Evolutionary conservation across 2,329 filamentous ascomycete species (phyloP), one percentile per base, ranked within the genome.

Genomic region (Alternaria triticina): DNA sequence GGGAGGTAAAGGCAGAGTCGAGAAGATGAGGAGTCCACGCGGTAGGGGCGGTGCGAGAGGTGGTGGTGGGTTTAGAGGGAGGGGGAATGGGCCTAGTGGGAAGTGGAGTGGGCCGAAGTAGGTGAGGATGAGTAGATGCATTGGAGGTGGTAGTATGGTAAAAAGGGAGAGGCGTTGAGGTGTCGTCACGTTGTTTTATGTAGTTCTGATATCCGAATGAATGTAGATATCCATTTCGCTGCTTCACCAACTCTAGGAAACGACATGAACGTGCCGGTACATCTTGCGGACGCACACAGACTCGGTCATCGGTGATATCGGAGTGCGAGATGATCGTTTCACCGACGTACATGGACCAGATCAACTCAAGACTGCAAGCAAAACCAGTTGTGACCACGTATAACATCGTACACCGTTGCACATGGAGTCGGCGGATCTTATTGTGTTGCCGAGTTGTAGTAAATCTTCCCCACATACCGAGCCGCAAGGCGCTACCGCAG

Each of bases 1-100:
- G 67, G 70, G 61, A 57, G 70, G 28, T 47, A 62, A 62, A 7
- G 72, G 27, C 57, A 65, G 46, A 65, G 67, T 44, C 59, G 67
- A 27, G 25, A 65, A 65, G 54, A 47, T 36, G 7, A 65, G 52
- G 43, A 62, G 55, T 44, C 51, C 59, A 12, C 36, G 62, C 25
- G 68, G 61, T n/a, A 60, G 60, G 22, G 60, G 57, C 10, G 62
- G 67, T 13, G 65, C 64, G 62, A 59, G 54, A 33, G 60, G 57
- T 10, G 62, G 66, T 20, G 64, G 65, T 64, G 63, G 54, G 28
- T 62, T 54, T 30, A 63, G 51, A 64, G 65, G 49, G 57, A 61
- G 50, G 30, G 60, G 49, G 47, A 61, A 47, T 15, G 60, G 47
- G 15, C 49, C 49, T 6, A 46, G 59, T 51, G 62, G 62, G 11